Evolutionary conservation across 495 filamentous ascomycete species (phyloP).

Genomic region (Penicillium argentinense): DNA sequence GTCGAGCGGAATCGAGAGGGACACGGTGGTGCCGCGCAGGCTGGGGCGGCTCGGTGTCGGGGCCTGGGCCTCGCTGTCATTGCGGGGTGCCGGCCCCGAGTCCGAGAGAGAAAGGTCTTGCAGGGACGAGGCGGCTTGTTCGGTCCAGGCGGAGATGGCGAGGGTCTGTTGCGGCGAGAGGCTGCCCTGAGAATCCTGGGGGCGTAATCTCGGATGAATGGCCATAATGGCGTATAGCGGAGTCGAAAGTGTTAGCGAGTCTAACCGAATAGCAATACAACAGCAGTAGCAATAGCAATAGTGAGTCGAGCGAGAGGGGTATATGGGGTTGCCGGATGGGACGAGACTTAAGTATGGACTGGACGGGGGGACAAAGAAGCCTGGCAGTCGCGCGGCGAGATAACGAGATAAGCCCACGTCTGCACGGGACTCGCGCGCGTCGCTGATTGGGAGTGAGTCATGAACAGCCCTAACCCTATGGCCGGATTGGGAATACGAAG

Average conservation of each 20-base stretch:
- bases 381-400: slow-evolving; percentile 9
- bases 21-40: slow-evolving; percentile 39
- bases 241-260: background rate
- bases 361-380: slow-evolving; percentile 1
- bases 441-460: slow-evolving; percentile 20
- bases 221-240: slow-evolving; percentile 30
- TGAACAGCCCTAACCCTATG: slow-evolving; percentile 28
- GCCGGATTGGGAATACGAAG: slow-evolving; percentile 10
- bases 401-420: slow-evolving; percentile 22
- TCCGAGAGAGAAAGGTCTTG: slow-evolving; percentile 43
- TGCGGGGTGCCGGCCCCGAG: slow-evolving; percentile 11
- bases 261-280: background rate
- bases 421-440: slow-evolving; percentile 19
- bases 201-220: slow-evolving; percentile 39
- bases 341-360: no score
- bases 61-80: no score
- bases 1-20: slow-evolving; percentile 53
- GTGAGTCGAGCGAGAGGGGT: background rate
- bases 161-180: slow-evolving; percentile 45
- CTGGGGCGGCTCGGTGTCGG: slow-evolving; percentile 26
- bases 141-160: slow-evolving; percentile 54
- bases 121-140: slow-evolving; percentile 48
- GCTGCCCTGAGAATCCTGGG: slow-evolving; percentile 24
- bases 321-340: no score
- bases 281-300: background rate